Percentiles rank a stretch among this genome's conserved stretches.
Evolutionary conservation across 2,329 filamentous ascomycete species (phyloP).

Genomic region (Colletotrichum sp.): DNA sequence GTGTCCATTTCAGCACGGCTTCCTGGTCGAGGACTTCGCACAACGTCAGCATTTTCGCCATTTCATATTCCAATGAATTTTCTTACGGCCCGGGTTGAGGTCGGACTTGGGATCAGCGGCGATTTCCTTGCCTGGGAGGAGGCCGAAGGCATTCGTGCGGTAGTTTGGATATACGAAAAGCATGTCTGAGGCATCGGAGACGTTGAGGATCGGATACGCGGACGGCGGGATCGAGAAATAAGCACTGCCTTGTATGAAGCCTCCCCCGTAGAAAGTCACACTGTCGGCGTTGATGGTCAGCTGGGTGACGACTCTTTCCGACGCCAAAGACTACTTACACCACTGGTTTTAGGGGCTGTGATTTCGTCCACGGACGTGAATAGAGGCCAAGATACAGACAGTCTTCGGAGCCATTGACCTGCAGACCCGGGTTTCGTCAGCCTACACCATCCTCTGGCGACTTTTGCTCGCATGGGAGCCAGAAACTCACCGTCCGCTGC

Average conservation of each 20-base stretch:
- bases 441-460: neutral
- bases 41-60: neutral
- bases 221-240: conserved; percentile 59
- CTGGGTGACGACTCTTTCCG: neutral
- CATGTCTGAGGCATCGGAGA: conserved; percentile 54
- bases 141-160: conserved; percentile 61
- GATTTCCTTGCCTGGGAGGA: conserved; percentile 54
- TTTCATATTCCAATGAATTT: neutral
- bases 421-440: neutral
- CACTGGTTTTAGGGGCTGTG: conserved; percentile 55
- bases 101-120: conserved; percentile 46
- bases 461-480: neutral
- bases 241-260: conserved; percentile 62
- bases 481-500: conserved; percentile 52
- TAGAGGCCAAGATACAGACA: conserved; percentile 67
- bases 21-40: conserved; percentile 37
- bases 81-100: conserved; percentile 47
- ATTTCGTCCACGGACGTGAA: conserved; percentile 56
- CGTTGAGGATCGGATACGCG: conserved; percentile 63
- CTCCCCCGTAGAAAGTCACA: conserved; percentile 48
- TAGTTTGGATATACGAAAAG: conserved; percentile 54
- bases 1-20: conserved; percentile 29
- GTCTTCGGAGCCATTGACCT: conserved; percentile 61
- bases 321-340: conserved; percentile 31
- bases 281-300: neutral